Evolutionary conservation across 805 yeast species (phyloP).

Genomic region (Limtongozyma cylindracea): DNA sequence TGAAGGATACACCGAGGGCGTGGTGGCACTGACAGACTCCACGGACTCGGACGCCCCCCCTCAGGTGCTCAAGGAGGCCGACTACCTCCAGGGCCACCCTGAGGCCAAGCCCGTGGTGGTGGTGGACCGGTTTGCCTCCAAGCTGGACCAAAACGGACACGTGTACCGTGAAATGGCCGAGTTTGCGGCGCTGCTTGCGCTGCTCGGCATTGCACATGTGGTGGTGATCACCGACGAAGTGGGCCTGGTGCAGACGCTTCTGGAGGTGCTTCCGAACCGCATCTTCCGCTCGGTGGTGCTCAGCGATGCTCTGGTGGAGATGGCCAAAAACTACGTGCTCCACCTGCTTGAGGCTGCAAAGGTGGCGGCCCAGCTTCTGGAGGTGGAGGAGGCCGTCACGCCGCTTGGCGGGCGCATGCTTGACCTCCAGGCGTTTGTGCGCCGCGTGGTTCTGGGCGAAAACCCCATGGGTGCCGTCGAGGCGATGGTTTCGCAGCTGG

Average conservation of each 20-base stretch:
- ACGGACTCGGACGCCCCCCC: constrained; percentile 4
- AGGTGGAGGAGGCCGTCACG: constrained; percentile 16
- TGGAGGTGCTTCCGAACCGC: constrained; percentile 62
- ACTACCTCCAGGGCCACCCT: constrained; percentile 65
- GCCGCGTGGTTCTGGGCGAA: constrained; percentile 81
- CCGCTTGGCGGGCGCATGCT: constrained; percentile 91
- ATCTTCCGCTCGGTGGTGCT: constrained; percentile 54
- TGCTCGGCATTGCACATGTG: constrained; percentile 71
- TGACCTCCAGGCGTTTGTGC: constrained; percentile 71
- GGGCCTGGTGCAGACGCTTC: constrained; percentile 41
- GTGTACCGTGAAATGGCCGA: constrained; percentile 56
- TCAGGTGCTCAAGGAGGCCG: constrained; percentile 40
- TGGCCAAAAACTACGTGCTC: constrained; percentile 47
- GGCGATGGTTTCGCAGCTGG: constrained; percentile 65
- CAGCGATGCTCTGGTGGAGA: constrained; percentile 55
- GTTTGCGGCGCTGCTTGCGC: constrained; percentile 66
- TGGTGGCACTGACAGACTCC: too few relatives aligned
- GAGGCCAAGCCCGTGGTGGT: constrained; percentile 70
- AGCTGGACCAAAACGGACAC: constrained; percentile 37
- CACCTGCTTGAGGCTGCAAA: constrained; percentile 16
- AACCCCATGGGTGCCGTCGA: constrained; percentile 46
- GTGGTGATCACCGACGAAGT: constrained; percentile 71
- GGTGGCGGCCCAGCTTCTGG: constrained; percentile 15
- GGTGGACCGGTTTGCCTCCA: constrained; percentile 43
- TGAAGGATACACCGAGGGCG: too few relatives aligned